Base-by-base conservation (phyloP, 768 basidiomycete genomes). In the Pulveroboletus frians region DNA sequence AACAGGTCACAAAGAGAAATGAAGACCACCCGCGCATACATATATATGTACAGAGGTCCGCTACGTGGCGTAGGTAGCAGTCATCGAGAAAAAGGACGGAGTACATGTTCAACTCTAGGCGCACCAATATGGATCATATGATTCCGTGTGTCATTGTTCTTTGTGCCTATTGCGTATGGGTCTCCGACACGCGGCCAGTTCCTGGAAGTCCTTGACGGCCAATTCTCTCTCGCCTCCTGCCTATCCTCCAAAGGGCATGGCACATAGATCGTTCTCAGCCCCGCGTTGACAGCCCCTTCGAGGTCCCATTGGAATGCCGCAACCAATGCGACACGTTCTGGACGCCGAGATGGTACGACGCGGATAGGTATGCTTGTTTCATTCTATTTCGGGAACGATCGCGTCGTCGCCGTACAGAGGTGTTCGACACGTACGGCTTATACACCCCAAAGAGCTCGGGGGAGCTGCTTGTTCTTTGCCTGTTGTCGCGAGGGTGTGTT, bases 221-320 rank as follows among this genome's bases (percentile, higher is more conserved):
- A 77, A 15, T 50, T 54, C 3, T 58, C 60, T 23, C 55, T 57
- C 0, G 55, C 41, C 5, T 63, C 60, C 1, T 5, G 30, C 2
- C 47, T 50, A 41, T 80, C 79, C 50, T 84, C 80, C 0, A 69
- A 67, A 0, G 69, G 65, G 2, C 83, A 73, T 0, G 71, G 76
- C 0, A 86, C 70, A 48, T 84, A 86, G 1, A 86, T 66, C 0
- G 83, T 81, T 52, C 71, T 75, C 69, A 84, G 68, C 1, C 84
- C 84, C 4, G 71, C 64, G 0, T 56, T 59, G 1, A 71, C 75
- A 0, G 84, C 83, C 0, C 72, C 80, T 1, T 72, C 71, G 11
- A 84, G 68, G 56, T 87, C 85, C 49, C 66, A 71, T 3, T 71
- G 69, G 64, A 85, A 84, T 8, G 83, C 73, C 0, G 84, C 83